Conservation (phyloP, 805 yeast genomes). For the Hanseniaspora meyeri region DNA sequence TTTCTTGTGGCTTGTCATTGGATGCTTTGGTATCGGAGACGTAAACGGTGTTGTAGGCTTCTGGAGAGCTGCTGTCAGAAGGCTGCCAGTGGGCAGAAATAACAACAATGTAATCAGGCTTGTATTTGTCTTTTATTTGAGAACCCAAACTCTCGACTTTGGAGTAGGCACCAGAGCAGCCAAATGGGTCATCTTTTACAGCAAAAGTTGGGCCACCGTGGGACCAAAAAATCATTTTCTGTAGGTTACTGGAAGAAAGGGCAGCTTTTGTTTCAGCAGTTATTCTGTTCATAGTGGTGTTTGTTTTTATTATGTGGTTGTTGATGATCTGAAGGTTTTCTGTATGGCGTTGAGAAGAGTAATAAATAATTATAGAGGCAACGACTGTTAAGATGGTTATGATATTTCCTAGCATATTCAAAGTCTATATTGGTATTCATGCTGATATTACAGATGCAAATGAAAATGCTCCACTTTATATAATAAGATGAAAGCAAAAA, state of each 20-base stretch:
- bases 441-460: no score
- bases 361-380: neutral
- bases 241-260: neutral
- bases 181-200: slow-evolving; percentile 37
- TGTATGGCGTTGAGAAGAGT: neutral
- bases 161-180: slow-evolving; percentile 49
- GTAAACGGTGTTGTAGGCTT: neutral
- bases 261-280: neutral
- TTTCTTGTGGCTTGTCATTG: slow-evolving; percentile 26
- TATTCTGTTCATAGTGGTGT: neutral
- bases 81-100: slow-evolving; percentile 75
- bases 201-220: slow-evolving; percentile 80
- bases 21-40: slow-evolving; percentile 10
- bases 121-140: slow-evolving; percentile 35
- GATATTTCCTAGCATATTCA: neutral
- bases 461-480: neutral
- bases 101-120: slow-evolving; percentile 54
- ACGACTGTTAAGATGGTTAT: neutral
- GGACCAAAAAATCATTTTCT: slow-evolving; percentile 57
- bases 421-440: neutral
- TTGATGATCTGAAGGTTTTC: no score
- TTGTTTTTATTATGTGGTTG: neutral
- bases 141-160: slow-evolving; percentile 40
- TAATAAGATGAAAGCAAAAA: no score
- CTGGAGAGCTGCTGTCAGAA: slow-evolving; percentile 26